Evolutionary conservation across 1,284 basidiomycete genomes (phyloP), one percentile per base, ranked within the genome.

Genomic region (Rhizoctonia solani): DNA sequence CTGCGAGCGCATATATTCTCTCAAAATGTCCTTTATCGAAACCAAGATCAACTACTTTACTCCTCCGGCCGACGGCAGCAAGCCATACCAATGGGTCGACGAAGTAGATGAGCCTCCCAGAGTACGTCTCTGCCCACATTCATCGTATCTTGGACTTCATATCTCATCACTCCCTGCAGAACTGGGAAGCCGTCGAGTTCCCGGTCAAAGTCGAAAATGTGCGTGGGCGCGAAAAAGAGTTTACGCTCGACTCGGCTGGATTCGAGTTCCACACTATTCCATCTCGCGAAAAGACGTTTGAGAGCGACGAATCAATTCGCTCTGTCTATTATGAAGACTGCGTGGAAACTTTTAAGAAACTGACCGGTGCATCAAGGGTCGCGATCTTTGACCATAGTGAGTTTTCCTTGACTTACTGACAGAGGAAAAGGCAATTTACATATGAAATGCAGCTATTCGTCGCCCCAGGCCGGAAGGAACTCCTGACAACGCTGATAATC

Each of bases 301-400:
- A 70, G 0, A 77, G 82, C 69, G 82, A 86, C 58, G 80, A 77
- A 4, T 81, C 79, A 30, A 80, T 88, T 59, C 72, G 80, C 69
- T 72, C 72, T 54, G 82, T 83, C 63, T 88, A 88, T 72, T 87
- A 87, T 70, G 80, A 81, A 0, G 86, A 89, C 75, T 83, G 82
- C 69, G 78, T 79, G 34, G 81, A 82, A 73, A 75, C 86, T 39
- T 76, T 87, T 56, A 88, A 88, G 77, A 75, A 82, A 70, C 70
- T 85, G 8, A 87, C 85, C 0, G 86, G 87, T 1, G 86, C 86
- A 0, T 83, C 78, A 66, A 78, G 80, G 32, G 83, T 85, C 16
- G 83, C 85, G 11, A 67, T 85, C 23, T 88, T 87, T 71, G 86
- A 88, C 73, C 85, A 87, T 74, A 88, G 85, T 86, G 68, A 73